Base-by-base conservation (phyloP, 164 flowering plant genomes). In the Hamamelis virginiana region DNA sequence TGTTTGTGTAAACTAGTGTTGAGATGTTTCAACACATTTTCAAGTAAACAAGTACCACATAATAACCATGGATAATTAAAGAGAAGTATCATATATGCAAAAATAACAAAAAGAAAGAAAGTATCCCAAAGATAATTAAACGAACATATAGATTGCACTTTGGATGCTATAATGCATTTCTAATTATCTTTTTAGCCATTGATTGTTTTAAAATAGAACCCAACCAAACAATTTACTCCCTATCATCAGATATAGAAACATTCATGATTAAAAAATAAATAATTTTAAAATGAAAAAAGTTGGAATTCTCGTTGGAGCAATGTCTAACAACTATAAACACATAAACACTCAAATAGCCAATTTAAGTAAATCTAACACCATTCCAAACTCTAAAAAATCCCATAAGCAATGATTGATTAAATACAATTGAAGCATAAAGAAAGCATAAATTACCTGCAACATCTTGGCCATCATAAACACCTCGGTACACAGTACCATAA, bases 401-500 rank as follows among this genome's bases (percentile, higher is more conserved):
- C 1, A 26, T 22, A 22, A 25, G 1, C 11, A 9, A 21, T 23
- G 14, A 55, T 11, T 10, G 9, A 46, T 1, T 16, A 22, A 28
- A 28, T 11, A 27, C 61, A 69, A 14, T 28, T 4, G n/a, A 53
- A 25, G 48, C 21, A 65, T 0, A 60, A 1, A 61, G 56, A 28
- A 28, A 15, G 48, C 4, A 27, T 59, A 53, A 67, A 23, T 15
- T 84, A 92, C 97, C 97, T 80, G 97, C 97, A 79, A 92, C 90
- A 63, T 91, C 92, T 69, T 84, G 89, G 59, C 80, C 84, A 77
- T 87, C 97, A 75, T 91, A 92, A 73, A 26, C 53, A 47, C 96
- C 96, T n/a, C 80, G 74, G 67, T 92, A 92, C 0, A 95, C 94
- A 15, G 91, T 85, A 19, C 98, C 98, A 66, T 88, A 95, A 46